These are phyloP conservation scores for Dovyalis caffra DNA, from an alignment of 345 rosid species.

Conservation along the genomic window DNA sequence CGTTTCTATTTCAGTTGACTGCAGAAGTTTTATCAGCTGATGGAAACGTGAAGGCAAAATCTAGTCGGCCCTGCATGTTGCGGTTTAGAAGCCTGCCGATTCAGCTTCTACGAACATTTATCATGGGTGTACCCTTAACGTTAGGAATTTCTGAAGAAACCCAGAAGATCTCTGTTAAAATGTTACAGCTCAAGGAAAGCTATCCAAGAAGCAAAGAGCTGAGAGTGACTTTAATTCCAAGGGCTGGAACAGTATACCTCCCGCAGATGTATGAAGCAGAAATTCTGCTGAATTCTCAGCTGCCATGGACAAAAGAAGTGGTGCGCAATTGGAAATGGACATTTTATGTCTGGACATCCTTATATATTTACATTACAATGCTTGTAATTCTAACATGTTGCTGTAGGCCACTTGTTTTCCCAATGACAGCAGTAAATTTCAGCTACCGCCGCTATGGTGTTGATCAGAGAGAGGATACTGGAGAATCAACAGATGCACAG, in stretches of 20 bases:
- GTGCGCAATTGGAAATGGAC: conserved; percentile 83
- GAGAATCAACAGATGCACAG: conserved; percentile 13
- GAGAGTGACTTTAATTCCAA: conserved; percentile 53
- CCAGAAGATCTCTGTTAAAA: conserved; percentile 47
- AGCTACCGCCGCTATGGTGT: background rate
- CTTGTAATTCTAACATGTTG: conserved; percentile 41
- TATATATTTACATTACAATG: conserved; percentile 41
- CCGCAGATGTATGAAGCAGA: conserved; percentile 76
- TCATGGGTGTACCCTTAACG: conserved; percentile 53
- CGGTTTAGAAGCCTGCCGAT: conserved; percentile 61
- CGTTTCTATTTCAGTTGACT: conserved; percentile 42
- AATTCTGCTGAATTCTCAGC: conserved; percentile 46
- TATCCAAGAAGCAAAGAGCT: conserved; percentile 54
- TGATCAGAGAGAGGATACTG: background rate
- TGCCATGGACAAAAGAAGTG: conserved; percentile 62
- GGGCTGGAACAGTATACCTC: conserved; percentile 51
- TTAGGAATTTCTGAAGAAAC: conserved; percentile 66
- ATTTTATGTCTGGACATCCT: conserved; percentile 59
- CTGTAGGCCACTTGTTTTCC: conserved; percentile 48
- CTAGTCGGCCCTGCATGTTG: conserved; percentile 77
- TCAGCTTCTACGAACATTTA: conserved; percentile 51
- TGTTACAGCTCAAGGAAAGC: conserved; percentile 53
- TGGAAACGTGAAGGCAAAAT: conserved; percentile 48
- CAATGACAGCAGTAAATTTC: conserved; percentile 5
- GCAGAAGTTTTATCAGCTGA: conserved; percentile 54